A percentile compares a stretch with the other conserved stretches of the same genome.
These are phyloP conservation scores for Lentinula detonsa DNA, from an alignment of 768 basidiomycete species.

Conservation along the genomic window DNA sequence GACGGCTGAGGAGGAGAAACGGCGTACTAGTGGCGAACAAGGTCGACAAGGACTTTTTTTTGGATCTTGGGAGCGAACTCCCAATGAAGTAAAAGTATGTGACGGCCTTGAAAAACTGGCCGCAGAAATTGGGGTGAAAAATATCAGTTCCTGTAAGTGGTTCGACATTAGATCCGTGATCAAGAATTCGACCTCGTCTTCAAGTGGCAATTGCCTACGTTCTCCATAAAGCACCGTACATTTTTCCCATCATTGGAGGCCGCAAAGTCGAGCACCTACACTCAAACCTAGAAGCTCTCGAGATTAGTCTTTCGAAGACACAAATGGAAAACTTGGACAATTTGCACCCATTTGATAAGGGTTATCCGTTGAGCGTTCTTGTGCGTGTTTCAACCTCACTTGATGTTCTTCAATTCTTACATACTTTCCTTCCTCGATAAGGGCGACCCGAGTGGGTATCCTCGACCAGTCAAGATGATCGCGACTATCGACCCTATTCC, in stretches of 20 bases:
- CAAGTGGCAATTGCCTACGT: constrained; percentile 36
- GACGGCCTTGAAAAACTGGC: constrained; percentile 45
- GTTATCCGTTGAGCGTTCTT: constrained; percentile 25
- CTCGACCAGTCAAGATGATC: background rate
- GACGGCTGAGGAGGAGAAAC: constrained; percentile 22
- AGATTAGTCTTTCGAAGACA: constrained; percentile 27
- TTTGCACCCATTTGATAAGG: constrained; percentile 26
- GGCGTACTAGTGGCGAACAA: constrained; percentile 20
- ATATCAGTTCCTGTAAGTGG: constrained; percentile 37
- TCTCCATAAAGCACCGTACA: constrained; percentile 14
- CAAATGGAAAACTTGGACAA: constrained; percentile 30
- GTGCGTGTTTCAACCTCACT: background rate
- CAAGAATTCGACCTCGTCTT: background rate
- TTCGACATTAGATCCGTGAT: background rate
- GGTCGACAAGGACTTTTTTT: constrained; percentile 23
- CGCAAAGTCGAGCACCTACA: constrained; percentile 34
- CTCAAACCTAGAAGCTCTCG: constrained; percentile 33
- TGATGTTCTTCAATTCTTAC: no score
- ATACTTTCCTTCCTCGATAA: background rate
- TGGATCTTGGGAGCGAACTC: constrained; percentile 37
- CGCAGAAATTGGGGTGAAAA: constrained; percentile 41
- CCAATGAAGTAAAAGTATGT: constrained; percentile 35
- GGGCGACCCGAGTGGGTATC: constrained; percentile 1
- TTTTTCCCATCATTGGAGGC: constrained; percentile 14
- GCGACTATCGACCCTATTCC: constrained; percentile 1